A percentile compares a stretch with the other conserved stretches of the same genome.
Conservation (phyloP, 1,284 basidiomycete genomes). For the Fomitopsis pinicola region DNA sequence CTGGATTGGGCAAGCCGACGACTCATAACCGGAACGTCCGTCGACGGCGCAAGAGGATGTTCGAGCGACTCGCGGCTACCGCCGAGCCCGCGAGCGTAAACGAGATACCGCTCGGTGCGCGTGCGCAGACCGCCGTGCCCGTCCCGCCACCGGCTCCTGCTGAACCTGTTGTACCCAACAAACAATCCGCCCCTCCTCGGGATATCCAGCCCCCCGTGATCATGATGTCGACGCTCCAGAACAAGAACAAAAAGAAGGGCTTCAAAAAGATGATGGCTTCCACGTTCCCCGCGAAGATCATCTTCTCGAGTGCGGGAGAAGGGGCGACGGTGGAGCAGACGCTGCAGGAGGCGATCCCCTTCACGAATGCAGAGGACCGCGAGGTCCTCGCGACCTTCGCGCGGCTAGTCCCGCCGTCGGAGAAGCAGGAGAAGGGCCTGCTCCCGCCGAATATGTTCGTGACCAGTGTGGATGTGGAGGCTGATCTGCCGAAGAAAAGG, state of each 20-base stretch:
- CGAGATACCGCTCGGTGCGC: constrained; percentile 29
- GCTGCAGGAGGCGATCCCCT: constrained; percentile 7
- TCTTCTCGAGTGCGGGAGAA: constrained; percentile 38
- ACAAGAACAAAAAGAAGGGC: constrained; percentile 72
- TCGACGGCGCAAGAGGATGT: constrained; percentile 45
- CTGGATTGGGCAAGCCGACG: constrained; percentile 60
- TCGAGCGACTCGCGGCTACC: constrained; percentile 23
- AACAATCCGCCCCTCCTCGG: not conserved
- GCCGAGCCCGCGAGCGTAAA: constrained; percentile 28
- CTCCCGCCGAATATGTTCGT: constrained; percentile 63
- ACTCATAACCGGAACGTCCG: constrained; percentile 66
- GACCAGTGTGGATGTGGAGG: constrained; percentile 64
- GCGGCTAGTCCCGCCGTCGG: constrained; percentile 60
- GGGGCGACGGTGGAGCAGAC: not conserved
- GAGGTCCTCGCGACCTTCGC: constrained; percentile 14
- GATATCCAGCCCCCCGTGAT: constrained; percentile 17
- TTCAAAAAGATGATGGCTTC: constrained; percentile 50
- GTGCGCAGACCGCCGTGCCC: constrained; percentile 4
- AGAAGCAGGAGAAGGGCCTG: constrained; percentile 43
- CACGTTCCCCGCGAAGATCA: constrained; percentile 50
- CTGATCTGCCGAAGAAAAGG: constrained; percentile 27
- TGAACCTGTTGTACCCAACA: not conserved
- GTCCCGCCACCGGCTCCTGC: not conserved
- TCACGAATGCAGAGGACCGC: constrained; percentile 10
- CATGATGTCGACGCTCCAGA: constrained; percentile 59